Evolutionary conservation across 257 asterid species (phyloP), one percentile per base, ranked within the genome.

Genomic region (Solanum chiquidenum): DNA sequence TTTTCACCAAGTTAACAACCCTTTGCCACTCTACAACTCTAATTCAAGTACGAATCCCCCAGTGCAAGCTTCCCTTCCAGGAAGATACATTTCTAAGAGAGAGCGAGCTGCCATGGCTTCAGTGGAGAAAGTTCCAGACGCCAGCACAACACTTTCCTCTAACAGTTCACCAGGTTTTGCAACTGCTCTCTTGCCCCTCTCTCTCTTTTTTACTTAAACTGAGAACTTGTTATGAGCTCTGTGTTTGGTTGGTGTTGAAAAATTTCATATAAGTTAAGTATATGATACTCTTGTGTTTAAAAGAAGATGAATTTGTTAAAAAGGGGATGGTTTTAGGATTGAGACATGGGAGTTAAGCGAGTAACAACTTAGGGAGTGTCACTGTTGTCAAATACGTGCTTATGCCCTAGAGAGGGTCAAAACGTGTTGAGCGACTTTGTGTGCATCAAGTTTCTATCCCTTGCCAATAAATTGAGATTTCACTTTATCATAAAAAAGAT

Each of bases 31-130:
- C 60, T 44, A 42, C 83, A 90, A 55, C 83, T 85, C 62, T 3
- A 55, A 10, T 79, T 44, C 86, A 42, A 27, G 10, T n/a, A 68
- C 92, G 25, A 83, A 16, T 88, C 87, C 44, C 71, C 89, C 90
- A 31, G 49, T 86, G 44, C 93, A 93, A 87, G 84, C 92, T 84
- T 95, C 93, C 3, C 42, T 94, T 83, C 94, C 96, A 18, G 99
- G 99, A 68, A 89, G 98, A 83, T 95, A 95, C 93, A 60, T 97
- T 85, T 96, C 99, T 7, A 96, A 97, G 91, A 91, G 98, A 90
- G 99, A 97, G 88, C 90, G 95, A 87, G 96, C 95, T 20, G 92
- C 92, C 60, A 76, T 21, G 73, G 87, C 12, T 68, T 29, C 69
- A 18, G 69, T 35, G 55, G 42, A n/a, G 21, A 82, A 49, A 9